phyloP scores from a whole-genome alignment of 2,329 filamentous ascomycete species.

The Colletotrichum ledebouriae region DNA sequence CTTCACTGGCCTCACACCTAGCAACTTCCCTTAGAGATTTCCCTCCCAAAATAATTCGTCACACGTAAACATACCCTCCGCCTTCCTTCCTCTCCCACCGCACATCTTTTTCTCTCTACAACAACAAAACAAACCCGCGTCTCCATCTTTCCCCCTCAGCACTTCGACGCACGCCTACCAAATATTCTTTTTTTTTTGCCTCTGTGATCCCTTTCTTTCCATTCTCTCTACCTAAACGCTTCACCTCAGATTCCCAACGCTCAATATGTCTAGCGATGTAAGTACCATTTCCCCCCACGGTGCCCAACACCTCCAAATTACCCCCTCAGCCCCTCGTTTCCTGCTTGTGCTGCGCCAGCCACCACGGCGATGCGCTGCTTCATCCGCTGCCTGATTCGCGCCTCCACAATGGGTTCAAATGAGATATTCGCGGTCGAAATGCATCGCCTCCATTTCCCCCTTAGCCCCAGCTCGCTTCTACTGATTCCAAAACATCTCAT shows the following conservation, averaged over 20 bases:
- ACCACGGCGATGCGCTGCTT: conserved; percentile 17
- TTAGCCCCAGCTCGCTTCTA: background rate
- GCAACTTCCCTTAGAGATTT: conserved; percentile 39
- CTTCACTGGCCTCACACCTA: conserved; percentile 37
- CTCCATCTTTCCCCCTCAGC: conserved; percentile 30
- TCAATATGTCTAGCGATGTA: conserved; percentile 44
- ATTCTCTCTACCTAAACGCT: conserved; percentile 32
- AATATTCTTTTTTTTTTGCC: conserved; percentile 20
- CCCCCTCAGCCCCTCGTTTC: conserved; percentile 39
- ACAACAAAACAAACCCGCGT: conserved; percentile 42
- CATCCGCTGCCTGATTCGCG: conserved; percentile 1
- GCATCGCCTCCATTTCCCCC: background rate
- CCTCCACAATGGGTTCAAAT: background rate
- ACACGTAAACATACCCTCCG: conserved; percentile 42
- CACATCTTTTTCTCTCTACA: conserved; percentile 40
- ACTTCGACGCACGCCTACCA: conserved; percentile 33
- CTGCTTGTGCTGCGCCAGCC: conserved; percentile 26
- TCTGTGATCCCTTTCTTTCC: conserved; percentile 21
- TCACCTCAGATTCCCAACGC: conserved; percentile 31
- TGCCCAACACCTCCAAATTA: conserved; percentile 38
- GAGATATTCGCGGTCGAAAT: background rate
- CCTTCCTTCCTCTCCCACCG: conserved; percentile 40
- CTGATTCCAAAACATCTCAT: conserved; percentile 30
- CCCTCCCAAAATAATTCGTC: conserved; percentile 43
- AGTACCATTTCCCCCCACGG: conserved; percentile 39